Evolutionary conservation across 805 yeast species (phyloP).

Genomic region (Wickerhamomyces mucosus): DNA sequence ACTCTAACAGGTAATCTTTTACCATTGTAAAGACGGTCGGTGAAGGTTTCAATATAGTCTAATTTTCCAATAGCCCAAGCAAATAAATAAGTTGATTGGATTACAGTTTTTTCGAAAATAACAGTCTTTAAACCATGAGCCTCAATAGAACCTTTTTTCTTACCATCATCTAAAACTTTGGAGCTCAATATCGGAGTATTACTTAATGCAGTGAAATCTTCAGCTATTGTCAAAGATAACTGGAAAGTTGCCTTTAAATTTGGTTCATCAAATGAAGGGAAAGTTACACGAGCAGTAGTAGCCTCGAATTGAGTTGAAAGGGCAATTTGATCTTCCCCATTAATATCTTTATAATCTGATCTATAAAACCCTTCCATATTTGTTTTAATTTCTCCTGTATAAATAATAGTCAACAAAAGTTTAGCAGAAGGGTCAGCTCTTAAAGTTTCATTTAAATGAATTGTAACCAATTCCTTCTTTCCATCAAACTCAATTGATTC

Average conservation of each 20-base stretch:
- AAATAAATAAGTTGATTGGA: constrained; percentile 72
- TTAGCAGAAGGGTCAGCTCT: constrained; percentile 25
- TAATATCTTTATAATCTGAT: constrained; percentile 46
- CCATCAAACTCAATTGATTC: constrained; percentile 31
- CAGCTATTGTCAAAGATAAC: constrained; percentile 48
- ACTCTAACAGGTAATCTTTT: constrained; percentile 73
- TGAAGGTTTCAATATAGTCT: constrained; percentile 48
- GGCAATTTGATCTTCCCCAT: constrained; percentile 59
- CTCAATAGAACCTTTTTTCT: constrained; percentile 38
- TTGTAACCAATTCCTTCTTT: constrained; percentile 51
- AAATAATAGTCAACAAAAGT: constrained; percentile 37
- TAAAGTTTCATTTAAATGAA: constrained; percentile 40
- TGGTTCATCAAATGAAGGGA: constrained; percentile 83
- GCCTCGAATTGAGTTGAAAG: constrained; percentile 84
- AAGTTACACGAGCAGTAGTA: constrained; percentile 74
- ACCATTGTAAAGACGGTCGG: constrained; percentile 29
- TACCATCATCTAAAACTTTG: constrained; percentile 30
- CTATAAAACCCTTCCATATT: constrained; percentile 79
- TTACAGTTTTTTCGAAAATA: constrained; percentile 61
- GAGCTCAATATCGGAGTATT: constrained; percentile 57
- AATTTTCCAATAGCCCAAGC: constrained; percentile 79
- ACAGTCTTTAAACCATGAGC: constrained; percentile 18
- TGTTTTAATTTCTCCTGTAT: constrained; percentile 52
- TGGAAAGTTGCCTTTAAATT: constrained; percentile 67
- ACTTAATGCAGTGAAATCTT: constrained; percentile 48